Evolutionary conservation across 139 green algal species (phyloP).

Genomic region (Chlorella sp.): DNA sequence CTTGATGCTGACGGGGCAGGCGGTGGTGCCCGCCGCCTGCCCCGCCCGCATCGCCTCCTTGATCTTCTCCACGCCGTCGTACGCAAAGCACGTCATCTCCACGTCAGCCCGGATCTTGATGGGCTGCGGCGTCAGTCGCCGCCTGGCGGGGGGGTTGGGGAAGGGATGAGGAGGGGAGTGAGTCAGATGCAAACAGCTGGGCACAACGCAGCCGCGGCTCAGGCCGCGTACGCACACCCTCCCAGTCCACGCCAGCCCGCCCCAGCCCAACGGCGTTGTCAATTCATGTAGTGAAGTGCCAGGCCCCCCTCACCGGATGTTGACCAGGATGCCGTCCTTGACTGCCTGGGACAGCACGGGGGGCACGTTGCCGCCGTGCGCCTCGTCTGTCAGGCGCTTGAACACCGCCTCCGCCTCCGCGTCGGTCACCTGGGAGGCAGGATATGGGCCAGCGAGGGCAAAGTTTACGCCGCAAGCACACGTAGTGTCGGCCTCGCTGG

Average conservation of each 20-base stretch:
- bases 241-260: too few relatives aligned
- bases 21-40: conserved; percentile 69
- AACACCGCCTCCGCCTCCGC: conserved; percentile 70
- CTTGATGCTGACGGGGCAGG: conserved; percentile 94
- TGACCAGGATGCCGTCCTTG: conserved; percentile 89
- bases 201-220: neutral
- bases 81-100: conserved; percentile 98
- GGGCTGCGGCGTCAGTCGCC: conserved; percentile 98
- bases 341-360: conserved; percentile 73
- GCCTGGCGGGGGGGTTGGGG: conserved; percentile 37
- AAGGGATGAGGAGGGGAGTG: too few relatives aligned
- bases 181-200: neutral
- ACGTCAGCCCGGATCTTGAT: conserved; percentile 98
- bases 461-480: neutral
- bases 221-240: too few relatives aligned
- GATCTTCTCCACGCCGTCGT: conserved; percentile 98
- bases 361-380: conserved; percentile 60
- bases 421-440: neutral
- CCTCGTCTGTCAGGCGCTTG: conserved; percentile 61
- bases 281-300: neutral
- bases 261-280: too few relatives aligned
- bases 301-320: conserved; percentile 67
- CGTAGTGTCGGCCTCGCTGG: neutral
- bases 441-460: neutral
- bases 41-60: conserved; percentile 89